Evolutionary conservation across 2,329 filamentous ascomycete species (phyloP).

Genomic region (Leptoxyphium fumago): DNA sequence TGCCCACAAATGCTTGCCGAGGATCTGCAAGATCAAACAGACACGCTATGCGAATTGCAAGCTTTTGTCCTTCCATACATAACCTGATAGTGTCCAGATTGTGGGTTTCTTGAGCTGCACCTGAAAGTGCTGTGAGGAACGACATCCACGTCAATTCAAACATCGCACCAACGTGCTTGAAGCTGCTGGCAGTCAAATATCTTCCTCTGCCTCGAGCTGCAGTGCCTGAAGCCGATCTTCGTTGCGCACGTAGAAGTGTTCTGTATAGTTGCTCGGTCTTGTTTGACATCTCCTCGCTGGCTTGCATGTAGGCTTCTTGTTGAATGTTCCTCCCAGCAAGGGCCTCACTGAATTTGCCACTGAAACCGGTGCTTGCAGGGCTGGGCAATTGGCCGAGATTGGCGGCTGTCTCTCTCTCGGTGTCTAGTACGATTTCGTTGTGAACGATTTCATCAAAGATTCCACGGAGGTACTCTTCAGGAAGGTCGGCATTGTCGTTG

Average conservation of each 20-base stretch:
- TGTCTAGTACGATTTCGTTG: conserved; percentile 90
- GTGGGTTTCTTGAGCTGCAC: conserved; percentile 82
- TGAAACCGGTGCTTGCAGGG: conserved; percentile 45
- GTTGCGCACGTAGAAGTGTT: conserved; percentile 78
- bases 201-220: conserved; percentile 37
- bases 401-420: conserved; percentile 78
- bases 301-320: conserved; percentile 82
- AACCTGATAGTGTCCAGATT: conserved; percentile 84
- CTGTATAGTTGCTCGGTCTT: conserved; percentile 80
- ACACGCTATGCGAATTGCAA: conserved; percentile 86
- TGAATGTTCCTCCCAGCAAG: conserved; percentile 84
- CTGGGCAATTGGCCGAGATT: conserved; percentile 49
- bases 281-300: conserved; percentile 84
- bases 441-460: conserved; percentile 86
- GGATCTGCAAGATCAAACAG: conserved; percentile 88
- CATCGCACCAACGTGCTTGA: conserved; percentile 93
- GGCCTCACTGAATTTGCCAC: conserved; percentile 73
- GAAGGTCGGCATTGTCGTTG: conserved; percentile 88
- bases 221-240: conserved; percentile 49
- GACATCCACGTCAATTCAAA: conserved; percentile 99
- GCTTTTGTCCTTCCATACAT: conserved; percentile 88
- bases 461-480: conserved; percentile 73
- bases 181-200: conserved; percentile 86
- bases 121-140: conserved; percentile 86
- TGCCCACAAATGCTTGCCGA: conserved; percentile 85